Percentiles rank a stretch among this genome's conserved stretches.
Evolutionary conservation across 345 rosid genomes (phyloP).

Genomic region (Camelina hispida): DNA sequence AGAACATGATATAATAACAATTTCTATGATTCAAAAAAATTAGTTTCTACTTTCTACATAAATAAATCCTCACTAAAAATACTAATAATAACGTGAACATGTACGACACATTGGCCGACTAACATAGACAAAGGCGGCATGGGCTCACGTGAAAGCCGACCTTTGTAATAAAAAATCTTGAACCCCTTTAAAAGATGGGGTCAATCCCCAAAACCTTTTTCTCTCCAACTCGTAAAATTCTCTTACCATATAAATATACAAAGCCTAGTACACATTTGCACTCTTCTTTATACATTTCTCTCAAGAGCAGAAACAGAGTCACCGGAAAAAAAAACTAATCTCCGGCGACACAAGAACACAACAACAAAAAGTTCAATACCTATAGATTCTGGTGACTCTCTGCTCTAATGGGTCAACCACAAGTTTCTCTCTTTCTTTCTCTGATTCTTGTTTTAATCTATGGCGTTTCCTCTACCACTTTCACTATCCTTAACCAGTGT

Average conservation of each 20-base stretch:
- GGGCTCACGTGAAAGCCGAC: constrained; percentile 46
- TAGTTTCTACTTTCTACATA: neutral
- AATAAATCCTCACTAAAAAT: neutral
- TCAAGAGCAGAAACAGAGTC: constrained; percentile 37
- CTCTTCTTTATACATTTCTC: constrained; percentile 19
- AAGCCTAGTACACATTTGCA: neutral
- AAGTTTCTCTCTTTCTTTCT: constrained; percentile 30
- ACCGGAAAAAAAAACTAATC: constrained; percentile 23
- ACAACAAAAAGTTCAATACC: neutral
- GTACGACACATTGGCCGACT: constrained; percentile 44
- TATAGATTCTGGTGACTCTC: constrained; percentile 42
- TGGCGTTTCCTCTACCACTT: constrained; percentile 42
- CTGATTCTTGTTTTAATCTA: constrained; percentile 10
- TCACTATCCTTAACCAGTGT: constrained; percentile 63
- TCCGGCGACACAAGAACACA: constrained; percentile 16
- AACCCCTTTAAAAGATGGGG: constrained; percentile 23
- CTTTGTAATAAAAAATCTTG: constrained; percentile 25
- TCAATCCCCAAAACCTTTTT: constrained; percentile 12
- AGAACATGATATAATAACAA: constrained; percentile 15
- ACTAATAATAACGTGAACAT: constrained; percentile 34
- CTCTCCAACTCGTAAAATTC: constrained; percentile 1
- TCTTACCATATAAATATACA: constrained; percentile 10
- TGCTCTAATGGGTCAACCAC: constrained; percentile 41
- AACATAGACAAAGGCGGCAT: constrained; percentile 42
- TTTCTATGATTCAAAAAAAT: neutral